phyloP scores from a whole-genome alignment of 2,329 filamentous ascomycete species.

The Stagonosporopsis chrysanthemi region DNA sequence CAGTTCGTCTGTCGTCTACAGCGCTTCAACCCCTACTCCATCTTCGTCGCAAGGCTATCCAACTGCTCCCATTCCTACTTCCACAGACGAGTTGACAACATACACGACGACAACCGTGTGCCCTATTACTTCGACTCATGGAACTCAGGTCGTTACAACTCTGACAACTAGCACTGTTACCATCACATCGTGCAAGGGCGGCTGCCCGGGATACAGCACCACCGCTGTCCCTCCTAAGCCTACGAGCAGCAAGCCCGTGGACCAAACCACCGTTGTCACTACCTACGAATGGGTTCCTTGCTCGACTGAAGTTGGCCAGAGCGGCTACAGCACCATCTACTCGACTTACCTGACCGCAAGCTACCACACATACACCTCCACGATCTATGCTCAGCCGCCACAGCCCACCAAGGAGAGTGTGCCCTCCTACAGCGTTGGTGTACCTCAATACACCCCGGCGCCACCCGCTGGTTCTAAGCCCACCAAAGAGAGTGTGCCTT shows the following conservation, averaged over 20 bases:
- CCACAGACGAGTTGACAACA: constrained; percentile 39
- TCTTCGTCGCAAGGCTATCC: too few species aligned
- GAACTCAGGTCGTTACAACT: constrained; percentile 29
- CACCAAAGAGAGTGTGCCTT: background rate
- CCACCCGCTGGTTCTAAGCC: constrained; percentile 3
- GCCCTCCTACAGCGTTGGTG: background rate
- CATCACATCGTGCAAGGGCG: constrained; percentile 49
- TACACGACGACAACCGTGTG: constrained; percentile 33
- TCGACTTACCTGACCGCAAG: constrained; percentile 50
- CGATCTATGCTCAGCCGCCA: constrained; percentile 31
- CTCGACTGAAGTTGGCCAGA: constrained; percentile 47
- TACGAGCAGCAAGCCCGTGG: constrained; percentile 14
- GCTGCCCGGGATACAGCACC: constrained; percentile 35
- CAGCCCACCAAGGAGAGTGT: constrained; percentile 22
- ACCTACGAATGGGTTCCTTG: constrained; percentile 49
- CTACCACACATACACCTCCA: constrained; percentile 42
- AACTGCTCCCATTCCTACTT: too few species aligned
- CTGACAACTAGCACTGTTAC: constrained; percentile 49
- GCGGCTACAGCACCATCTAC: constrained; percentile 42
- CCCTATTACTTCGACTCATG: constrained; percentile 28
- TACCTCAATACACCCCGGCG: too few species aligned
- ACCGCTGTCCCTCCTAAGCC: constrained; percentile 16
- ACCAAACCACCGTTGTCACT: constrained; percentile 42
- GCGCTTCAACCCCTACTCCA: too few species aligned
- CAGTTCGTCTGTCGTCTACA: too few species aligned